Conservation (phyloP, 2,329 filamentous ascomycete species). For the Clonostachys byssicola region DNA sequence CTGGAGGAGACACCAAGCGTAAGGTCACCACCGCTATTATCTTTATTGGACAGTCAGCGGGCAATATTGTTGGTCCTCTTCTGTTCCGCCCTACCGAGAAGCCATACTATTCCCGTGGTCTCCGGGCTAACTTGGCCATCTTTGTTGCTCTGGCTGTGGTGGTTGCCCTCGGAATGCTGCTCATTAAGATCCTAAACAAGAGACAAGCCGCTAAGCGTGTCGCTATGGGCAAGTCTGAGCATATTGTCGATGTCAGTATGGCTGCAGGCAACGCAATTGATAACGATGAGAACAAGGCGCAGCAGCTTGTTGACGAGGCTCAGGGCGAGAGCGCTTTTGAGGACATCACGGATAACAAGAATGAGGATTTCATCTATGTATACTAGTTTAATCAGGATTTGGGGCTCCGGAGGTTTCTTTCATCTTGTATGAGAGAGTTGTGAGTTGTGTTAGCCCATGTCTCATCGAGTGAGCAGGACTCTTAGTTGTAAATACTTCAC, state of each 20-base stretch:
- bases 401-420: neutral
- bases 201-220: conserved; percentile 33
- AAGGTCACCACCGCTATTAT: conserved; percentile 58
- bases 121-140: conserved; percentile 54
- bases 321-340: conserved; percentile 32
- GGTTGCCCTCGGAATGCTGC: conserved; percentile 23
- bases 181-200: conserved; percentile 43
- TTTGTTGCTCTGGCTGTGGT: conserved; percentile 53
- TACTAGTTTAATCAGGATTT: conserved; percentile 13
- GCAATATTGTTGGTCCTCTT: conserved; percentile 62
- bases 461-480: too few species aligned
- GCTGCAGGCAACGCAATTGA: conserved; percentile 27
- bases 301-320: conserved; percentile 5
- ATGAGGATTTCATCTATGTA: conserved; percentile 60
- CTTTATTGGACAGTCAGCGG: conserved; percentile 57
- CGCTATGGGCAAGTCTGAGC: conserved; percentile 28
- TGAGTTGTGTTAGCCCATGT: too few species aligned
- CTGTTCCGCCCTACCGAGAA: conserved; percentile 54
- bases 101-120: conserved; percentile 51
- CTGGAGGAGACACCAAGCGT: conserved; percentile 63
- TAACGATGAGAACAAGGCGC: conserved; percentile 8
- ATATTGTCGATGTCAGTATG: conserved; percentile 51
- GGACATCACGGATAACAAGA: conserved; percentile 53
- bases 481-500: too few species aligned
- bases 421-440: too few species aligned